Conservation (phyloP, 2,329 filamentous ascomycete genomes). For the Lachnum nothofagi region DNA sequence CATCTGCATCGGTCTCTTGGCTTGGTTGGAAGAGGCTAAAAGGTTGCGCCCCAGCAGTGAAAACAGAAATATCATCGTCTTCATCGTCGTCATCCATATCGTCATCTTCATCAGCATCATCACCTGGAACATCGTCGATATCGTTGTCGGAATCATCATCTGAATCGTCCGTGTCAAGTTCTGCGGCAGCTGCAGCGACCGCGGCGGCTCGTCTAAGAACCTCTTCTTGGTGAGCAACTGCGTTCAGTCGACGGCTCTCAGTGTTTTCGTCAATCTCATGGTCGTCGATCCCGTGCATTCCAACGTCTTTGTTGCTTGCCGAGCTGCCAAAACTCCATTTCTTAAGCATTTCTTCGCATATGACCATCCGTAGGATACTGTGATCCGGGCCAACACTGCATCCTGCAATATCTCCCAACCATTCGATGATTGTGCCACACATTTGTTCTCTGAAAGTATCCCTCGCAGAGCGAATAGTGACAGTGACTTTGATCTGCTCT, state of each 20-base stretch:
- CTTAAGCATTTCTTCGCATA: conserved; percentile 88
- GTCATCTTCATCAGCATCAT: conserved; percentile 22
- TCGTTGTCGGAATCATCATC: conserved; percentile 22
- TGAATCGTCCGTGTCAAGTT: conserved; percentile 20
- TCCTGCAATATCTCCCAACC: conserved; percentile 87
- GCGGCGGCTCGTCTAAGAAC: conserved; percentile 15
- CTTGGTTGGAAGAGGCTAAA: conserved; percentile 13
- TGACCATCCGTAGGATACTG: conserved; percentile 69
- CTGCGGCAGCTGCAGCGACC: conserved; percentile 19
- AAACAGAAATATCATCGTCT: conserved; percentile 33
- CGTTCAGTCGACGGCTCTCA: conserved; percentile 17
- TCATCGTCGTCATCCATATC: conserved; percentile 40
- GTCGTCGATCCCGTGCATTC: conserved; percentile 74
- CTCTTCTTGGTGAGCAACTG: conserved; percentile 14
- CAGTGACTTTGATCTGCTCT: conserved; percentile 92
- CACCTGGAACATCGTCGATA: conserved; percentile 31
- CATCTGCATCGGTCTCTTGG: conserved; percentile 39
- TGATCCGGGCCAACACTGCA: conserved; percentile 79
- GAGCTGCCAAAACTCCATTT: conserved; percentile 83
- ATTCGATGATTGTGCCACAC: conserved; percentile 96
- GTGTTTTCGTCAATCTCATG: conserved; percentile 51
- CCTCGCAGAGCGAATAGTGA: conserved; percentile 86
- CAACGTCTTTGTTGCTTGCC: conserved; percentile 72
- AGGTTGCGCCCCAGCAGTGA: conserved; percentile 4
- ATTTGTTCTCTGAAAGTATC: conserved; percentile 98